phyloP scores from a whole-genome alignment of 352 stramenopile species.

The Phytophthora ohioensis region DNA sequence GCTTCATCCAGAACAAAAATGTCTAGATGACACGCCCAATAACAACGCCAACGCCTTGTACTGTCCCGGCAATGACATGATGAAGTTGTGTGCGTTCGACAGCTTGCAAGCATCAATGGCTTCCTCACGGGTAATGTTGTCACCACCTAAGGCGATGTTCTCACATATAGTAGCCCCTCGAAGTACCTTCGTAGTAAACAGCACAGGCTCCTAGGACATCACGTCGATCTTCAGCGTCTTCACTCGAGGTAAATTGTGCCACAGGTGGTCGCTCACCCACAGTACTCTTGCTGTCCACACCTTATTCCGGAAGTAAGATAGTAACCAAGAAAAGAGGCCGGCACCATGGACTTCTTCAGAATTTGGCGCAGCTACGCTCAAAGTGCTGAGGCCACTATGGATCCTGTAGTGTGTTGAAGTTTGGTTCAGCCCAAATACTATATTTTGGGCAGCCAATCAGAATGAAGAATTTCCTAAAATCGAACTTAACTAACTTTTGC shows the following conservation, averaged over 20 bases:
- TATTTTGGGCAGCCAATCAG: too few relatives aligned
- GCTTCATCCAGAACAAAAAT: constrained; percentile 72
- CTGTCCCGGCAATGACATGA: constrained; percentile 85
- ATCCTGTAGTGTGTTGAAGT: too few relatives aligned
- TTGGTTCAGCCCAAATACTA: too few relatives aligned
- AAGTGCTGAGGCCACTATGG: too few relatives aligned
- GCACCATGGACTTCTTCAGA: too few relatives aligned
- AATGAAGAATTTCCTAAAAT: too few relatives aligned
- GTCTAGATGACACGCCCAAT: constrained; percentile 61
- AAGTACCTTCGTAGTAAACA: constrained; percentile 68
- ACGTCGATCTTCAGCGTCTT: constrained; percentile 80
- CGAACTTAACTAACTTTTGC: too few relatives aligned
- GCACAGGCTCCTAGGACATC: constrained; percentile 86
- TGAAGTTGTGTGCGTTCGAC: constrained; percentile 63
- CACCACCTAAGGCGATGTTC: constrained; percentile 89
- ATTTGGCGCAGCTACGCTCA: too few relatives aligned
- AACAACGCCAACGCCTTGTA: constrained; percentile 81
- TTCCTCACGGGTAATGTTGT: constrained; percentile 67
- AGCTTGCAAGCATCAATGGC: constrained; percentile 70
- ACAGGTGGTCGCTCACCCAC: constrained; percentile 65
- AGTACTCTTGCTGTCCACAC: constrained; percentile 45
- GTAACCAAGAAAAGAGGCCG: too few relatives aligned
- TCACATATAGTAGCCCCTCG: constrained; percentile 68
- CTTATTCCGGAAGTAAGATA: too few relatives aligned
- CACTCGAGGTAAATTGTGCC: constrained; percentile 87